Base-by-base conservation (phyloP, 202 grass and related monocot genomes). In the Panicum hallii region DNA sequence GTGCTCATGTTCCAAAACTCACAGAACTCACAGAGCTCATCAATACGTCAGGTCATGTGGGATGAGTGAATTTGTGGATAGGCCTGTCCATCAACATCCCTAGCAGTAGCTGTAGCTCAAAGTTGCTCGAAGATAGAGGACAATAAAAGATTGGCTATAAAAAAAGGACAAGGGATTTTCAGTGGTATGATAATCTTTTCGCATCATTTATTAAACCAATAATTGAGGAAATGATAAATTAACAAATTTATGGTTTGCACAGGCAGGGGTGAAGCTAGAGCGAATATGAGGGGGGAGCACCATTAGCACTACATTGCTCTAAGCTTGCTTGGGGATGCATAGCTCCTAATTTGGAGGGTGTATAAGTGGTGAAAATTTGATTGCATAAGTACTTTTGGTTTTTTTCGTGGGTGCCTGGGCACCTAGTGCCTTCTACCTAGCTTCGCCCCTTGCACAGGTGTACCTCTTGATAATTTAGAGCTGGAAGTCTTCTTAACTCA, bases 381-480 rank as follows among this genome's bases (percentile, higher is more conserved):
- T 26, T 26, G 26, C 26, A 26, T 26, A 26, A 26, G 26, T 26
- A 26, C 26, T 26, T 26, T 26, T 26, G 26, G 26, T 26, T 26
- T 26, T 26, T 26, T 26, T 26, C 26, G 26, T 26, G 26, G 26
- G 26, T 26, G 26, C 26, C 26, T n/a, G 26, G 26, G 26, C 26
- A 26, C 26, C 26, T 1, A 26, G 26, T 26, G 26, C 26, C 26
- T 26, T 26, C 26, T 26, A 26, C 26, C 26, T 26, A 26, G 26
- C 0, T 26, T 26, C 26, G 26, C 26, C 26, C 26, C 26, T 60
- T 77, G 16, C 9, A 57, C 6, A 32, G 5, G 16, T 45, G 38
- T 47, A 41, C 34, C 34, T 52, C 34, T 70, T 11, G 52, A 76
- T 32, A 49, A 85, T 69, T 28, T 20, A 46, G 66, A 79, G 26